Percentiles rank a stretch among this genome's conserved stretches.
Conservation (phyloP, 2,329 filamentous ascomycete species). For the Fusarium torulosum region DNA sequence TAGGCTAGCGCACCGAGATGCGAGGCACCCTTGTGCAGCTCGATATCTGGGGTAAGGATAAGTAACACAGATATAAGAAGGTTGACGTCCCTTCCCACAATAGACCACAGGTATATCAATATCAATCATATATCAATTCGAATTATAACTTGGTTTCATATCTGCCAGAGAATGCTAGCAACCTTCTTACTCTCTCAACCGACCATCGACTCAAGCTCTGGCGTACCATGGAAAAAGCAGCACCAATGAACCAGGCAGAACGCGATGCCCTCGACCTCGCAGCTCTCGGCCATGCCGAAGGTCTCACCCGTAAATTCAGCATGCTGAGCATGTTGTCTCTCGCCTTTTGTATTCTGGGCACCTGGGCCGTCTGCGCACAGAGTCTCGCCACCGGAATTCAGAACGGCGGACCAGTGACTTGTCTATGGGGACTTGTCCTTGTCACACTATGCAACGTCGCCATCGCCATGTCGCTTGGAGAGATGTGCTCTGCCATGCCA, state of each 20-base stretch:
- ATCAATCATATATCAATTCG: background rate
- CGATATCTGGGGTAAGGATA: slow-evolving; percentile 32
- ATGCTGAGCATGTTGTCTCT: slow-evolving; percentile 68
- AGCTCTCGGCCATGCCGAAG: slow-evolving; percentile 55
- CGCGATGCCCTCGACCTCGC: slow-evolving; percentile 52
- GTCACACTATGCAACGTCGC: slow-evolving; percentile 65
- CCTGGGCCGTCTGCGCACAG: slow-evolving; percentile 69
- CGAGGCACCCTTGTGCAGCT: background rate
- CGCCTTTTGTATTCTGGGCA: slow-evolving; percentile 68
- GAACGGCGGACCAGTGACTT: slow-evolving; percentile 65
- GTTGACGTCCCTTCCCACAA: background rate
- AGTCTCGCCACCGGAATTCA: slow-evolving; percentile 60
- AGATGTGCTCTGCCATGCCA: slow-evolving; percentile 69
- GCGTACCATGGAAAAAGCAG: slow-evolving; percentile 41
- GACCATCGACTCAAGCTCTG: slow-evolving; percentile 40
- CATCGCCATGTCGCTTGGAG: slow-evolving; percentile 66
- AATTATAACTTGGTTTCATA: background rate
- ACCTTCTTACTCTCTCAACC: slow-evolving; percentile 4
- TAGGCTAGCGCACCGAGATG: slow-evolving; percentile 15
- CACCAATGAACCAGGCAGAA: slow-evolving; percentile 41
- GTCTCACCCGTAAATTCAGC: slow-evolving; percentile 61
- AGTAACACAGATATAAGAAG: slow-evolving; percentile 31
- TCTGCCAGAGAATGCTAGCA: slow-evolving; percentile 41
- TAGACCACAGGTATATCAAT: background rate
- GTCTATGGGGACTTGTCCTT: slow-evolving; percentile 66